Base-by-base conservation (phyloP, 176 grass and related monocot species). In the Hordeum marinum region DNA sequence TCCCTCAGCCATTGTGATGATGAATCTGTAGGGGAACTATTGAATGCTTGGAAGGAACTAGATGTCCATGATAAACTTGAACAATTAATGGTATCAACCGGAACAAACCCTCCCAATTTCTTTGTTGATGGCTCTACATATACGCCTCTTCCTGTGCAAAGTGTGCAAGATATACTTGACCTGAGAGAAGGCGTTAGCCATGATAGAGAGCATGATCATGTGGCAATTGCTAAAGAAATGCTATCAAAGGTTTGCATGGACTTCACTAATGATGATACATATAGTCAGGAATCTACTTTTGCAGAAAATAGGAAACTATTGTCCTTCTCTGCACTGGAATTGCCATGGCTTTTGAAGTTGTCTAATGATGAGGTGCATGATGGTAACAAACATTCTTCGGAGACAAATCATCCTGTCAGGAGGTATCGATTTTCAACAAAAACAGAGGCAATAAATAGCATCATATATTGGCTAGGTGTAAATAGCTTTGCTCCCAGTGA, bases 21-120 rank as follows among this genome's bases (percentile, higher is more conserved):
- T 48, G 91, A 89, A 80, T 98, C 91, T 77, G 82, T 98, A 73
- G 93, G 95, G 9, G 93, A 95, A 79, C 79, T 98, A 82, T 86
- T 98, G 76, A 95, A 87, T 98, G 93, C 80, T 45, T 98, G 95
- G 95, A 98, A 98, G 73, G 95, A 98, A 55, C 72, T 98, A 66
- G 91, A 95, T 87, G 85, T 91, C 75, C 87, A 79, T 85, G 85
- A 85, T 87, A 85, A 85, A 81, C 81, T 94, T 85, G 91, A 95
- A 84, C 86, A 91, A 83, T 83, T 97, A 72, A 91, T 87, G 77
- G 72, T 86, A 92, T 76, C 57, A 62, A 90, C 90, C 9, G 90
- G 76, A 80, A 89, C 87, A 46, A 85, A 71, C 76, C 90, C 87
- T 86, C 90, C 85, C 67, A 92, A 86, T 83, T 88, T 94, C 63